Evolutionary conservation across 2,329 filamentous ascomycete genomes (phyloP).

Genomic region (Aspergillus aculeatinus): DNA sequence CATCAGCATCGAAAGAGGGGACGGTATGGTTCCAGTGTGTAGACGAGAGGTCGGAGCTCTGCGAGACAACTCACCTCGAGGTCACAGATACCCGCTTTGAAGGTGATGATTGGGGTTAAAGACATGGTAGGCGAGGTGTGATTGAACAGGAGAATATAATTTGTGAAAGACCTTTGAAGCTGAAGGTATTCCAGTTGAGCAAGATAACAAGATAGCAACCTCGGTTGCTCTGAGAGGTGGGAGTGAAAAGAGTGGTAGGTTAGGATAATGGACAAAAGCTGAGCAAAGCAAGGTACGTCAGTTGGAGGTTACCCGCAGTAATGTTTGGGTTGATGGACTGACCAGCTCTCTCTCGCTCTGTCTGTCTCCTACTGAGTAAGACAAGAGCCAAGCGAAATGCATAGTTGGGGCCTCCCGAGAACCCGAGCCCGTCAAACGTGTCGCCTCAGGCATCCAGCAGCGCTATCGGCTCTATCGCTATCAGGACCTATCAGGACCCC

Average conservation of each 20-base stretch:
- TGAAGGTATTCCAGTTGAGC: not conserved
- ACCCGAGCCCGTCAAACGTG: not conserved
- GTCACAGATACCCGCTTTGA: constrained; percentile 91
- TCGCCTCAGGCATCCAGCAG: constrained; percentile 16
- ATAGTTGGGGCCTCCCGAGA: constrained; percentile 4
- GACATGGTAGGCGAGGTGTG: constrained; percentile 61
- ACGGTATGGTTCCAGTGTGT: not conserved
- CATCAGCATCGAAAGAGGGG: not conserved
- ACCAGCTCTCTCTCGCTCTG: not conserved
- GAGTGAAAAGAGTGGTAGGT: not conserved
- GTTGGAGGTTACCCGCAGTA: constrained; percentile 2
- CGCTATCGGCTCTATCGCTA: constrained; percentile 13
- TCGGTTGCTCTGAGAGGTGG: not conserved
- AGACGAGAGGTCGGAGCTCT: not conserved
- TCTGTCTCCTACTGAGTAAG: not conserved
- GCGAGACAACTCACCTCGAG: constrained; percentile 64
- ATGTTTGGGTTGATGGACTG: constrained; percentile 5
- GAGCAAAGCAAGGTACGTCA: constrained; percentile 6
- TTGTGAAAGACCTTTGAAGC: not conserved
- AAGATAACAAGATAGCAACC: not conserved
- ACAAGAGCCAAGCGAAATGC: constrained; percentile 6
- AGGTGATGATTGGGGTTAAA: constrained; percentile 81
- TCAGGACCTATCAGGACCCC: constrained; percentile 15
- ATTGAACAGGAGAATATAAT: constrained; percentile 11
- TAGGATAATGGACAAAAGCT: constrained; percentile 1